phyloP scores from a whole-genome alignment of 129 eudicot species.

The Saposhnikovia divaricata region DNA sequence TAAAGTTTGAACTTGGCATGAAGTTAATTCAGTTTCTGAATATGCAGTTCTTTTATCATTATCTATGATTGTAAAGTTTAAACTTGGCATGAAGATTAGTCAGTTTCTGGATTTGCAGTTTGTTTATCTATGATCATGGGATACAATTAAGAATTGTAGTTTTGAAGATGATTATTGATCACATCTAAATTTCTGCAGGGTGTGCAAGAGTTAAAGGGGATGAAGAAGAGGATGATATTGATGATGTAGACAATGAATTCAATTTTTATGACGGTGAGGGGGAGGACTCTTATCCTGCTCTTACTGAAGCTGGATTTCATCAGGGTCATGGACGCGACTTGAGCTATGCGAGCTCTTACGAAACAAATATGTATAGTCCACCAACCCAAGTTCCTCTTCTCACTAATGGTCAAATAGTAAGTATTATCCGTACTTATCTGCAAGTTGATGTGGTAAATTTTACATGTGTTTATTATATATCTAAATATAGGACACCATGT shows the following conservation, averaged over 20 bases:
- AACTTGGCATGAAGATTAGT: not conserved
- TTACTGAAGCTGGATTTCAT: not conserved
- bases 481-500: not conserved
- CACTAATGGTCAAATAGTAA: constrained; percentile 60
- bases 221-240: constrained; percentile 73
- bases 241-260: constrained; percentile 66
- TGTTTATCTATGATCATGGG: not conserved
- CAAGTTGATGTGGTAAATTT: not conserved
- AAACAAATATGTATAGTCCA: constrained; percentile 9
- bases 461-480: not conserved
- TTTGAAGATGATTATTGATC: not conserved
- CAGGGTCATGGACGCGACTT: constrained; percentile 1
- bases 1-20: too few species aligned
- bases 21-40: too few species aligned
- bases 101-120: not conserved
- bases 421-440: not conserved
- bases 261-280: constrained; percentile 13
- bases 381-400: constrained; percentile 45
- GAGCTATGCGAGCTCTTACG: constrained; percentile 7
- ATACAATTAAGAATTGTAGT: not conserved
- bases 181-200: constrained; percentile 23
- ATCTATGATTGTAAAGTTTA: too few species aligned
- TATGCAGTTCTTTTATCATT: too few species aligned
- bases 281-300: not conserved
- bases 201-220: constrained; percentile 74